Evolutionary conservation across 805 yeast genomes (phyloP), one percentile per base, ranked within the genome.

Genomic region (Yamadazyma phyllophila): DNA sequence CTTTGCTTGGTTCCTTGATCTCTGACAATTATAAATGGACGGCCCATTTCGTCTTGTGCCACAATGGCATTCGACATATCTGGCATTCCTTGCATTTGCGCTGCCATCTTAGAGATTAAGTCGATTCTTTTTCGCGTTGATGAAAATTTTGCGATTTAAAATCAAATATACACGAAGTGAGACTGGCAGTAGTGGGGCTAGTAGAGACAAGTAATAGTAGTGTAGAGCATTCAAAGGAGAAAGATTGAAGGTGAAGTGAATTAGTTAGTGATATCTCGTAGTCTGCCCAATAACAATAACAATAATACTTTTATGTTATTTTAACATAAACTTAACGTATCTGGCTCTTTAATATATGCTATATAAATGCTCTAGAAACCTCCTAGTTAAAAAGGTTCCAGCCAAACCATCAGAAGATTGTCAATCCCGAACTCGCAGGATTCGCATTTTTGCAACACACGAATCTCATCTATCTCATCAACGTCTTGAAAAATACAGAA

Each of bases 41-140:
- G 84, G 15, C 99, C 99, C 91, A 87, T 88, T 68, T 94, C 99
- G 66, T 94, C 99, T 69, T 92, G 99, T 3, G 99, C 98, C 74
- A 94, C 89, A 58, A 94, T 90, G 68, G 99, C 99, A 61, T 95
- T 94, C 56, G 98, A 91, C 78, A 94, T 75, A 66, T 94, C 99
- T 34, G 97, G 96, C 86, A 82, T 78, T 36, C 61, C 69, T 49
- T 60, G 65, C 44, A 57, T 42, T 39, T 33, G 49, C 10, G 52
- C 52, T 29, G 54, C 54, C 54, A 51, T 51, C 31, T 41, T 48
- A 33, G 27, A 20, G 24, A 17, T 27, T 13, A n/a, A 26, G 24
- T 27, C 14, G 36, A 16, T 39, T 16, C 20, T 31, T 32, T 29
- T 43, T 40, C 48, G 48, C 48, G 48, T 45, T 45, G 31, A 20